Conservation (phyloP, 192 early-diverging fungal species). For the Diversispora epigaea region DNA sequence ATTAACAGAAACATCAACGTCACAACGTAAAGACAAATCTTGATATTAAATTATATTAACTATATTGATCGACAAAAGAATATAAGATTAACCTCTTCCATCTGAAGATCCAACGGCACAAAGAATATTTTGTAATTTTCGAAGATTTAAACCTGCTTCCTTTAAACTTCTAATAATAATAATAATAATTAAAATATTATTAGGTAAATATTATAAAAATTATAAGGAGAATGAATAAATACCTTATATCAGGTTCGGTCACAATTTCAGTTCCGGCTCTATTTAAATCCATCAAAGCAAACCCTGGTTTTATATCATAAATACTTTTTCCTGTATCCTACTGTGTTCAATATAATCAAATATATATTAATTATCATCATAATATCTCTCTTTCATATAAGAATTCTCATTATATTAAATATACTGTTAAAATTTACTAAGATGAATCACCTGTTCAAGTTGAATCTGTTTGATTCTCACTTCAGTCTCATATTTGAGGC, state of each 20-base stretch:
- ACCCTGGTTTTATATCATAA: conserved; percentile 57
- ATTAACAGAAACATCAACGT: conserved; percentile 90
- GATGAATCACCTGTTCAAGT: conserved; percentile 75
- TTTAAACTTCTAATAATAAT: conserved; percentile 52
- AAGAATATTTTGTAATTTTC: conserved; percentile 75
- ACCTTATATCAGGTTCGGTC: conserved; percentile 78
- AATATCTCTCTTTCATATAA: neutral
- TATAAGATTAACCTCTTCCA: conserved; percentile 61
- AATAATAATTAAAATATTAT: neutral
- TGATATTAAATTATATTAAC: too few species aligned
- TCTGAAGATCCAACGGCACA: conserved; percentile 69
- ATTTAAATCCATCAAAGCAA: conserved; percentile 81
- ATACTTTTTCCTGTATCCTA: conserved; percentile 86
- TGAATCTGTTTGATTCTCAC: conserved; percentile 85
- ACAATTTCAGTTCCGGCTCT: conserved; percentile 91
- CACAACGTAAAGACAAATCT: conserved; percentile 64
- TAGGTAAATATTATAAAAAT: neutral
- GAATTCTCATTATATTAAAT: too few species aligned
- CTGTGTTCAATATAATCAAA: too few species aligned
- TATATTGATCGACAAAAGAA: too few species aligned
- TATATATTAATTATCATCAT: neutral
- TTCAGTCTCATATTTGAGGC: conserved; percentile 45
- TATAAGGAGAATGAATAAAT: neutral
- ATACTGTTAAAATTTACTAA: too few species aligned
- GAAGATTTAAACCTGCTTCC: conserved; percentile 73